Evolutionary conservation across 441 rosid genomes (phyloP).

Genomic region (Adansonia rubrostipa): DNA sequence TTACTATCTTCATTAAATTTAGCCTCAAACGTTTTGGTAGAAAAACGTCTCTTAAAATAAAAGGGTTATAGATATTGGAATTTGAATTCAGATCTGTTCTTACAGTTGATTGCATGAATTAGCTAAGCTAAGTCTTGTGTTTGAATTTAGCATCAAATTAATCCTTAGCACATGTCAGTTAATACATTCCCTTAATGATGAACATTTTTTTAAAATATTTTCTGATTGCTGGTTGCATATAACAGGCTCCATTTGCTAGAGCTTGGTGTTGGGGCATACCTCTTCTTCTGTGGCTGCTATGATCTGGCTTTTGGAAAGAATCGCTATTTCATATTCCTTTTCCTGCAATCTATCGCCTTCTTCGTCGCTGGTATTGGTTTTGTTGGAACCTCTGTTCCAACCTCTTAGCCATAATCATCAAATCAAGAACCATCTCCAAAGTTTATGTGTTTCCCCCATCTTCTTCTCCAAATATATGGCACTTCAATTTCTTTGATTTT

Average conservation of each 20-base stretch:
- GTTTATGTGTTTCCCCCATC: too few relatives aligned
- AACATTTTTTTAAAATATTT: not conserved
- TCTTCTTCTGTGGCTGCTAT: constrained; percentile 75
- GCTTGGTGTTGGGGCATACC: constrained; percentile 73
- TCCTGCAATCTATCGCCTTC: constrained; percentile 48
- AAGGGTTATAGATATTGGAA: too few relatives aligned
- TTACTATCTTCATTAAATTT: not conserved
- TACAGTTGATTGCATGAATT: too few relatives aligned
- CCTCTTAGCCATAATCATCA: constrained; percentile 32
- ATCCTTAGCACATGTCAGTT: too few relatives aligned
- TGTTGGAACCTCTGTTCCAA: constrained; percentile 68
- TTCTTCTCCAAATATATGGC: not conserved
- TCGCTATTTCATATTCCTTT: constrained; percentile 46
- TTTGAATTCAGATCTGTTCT: too few relatives aligned
- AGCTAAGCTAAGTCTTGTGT: too few relatives aligned
- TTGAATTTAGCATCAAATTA: too few relatives aligned
- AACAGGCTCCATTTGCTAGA: constrained; percentile 52
- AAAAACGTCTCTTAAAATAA: too few relatives aligned
- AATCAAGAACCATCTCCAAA: not conserved
- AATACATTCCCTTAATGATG: not conserved
- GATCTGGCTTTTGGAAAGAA: constrained; percentile 60
- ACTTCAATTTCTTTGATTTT: not conserved
- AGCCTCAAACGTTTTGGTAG: too few relatives aligned
- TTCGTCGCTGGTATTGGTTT: constrained; percentile 33
- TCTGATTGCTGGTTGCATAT: not conserved